A percentile compares a stretch with the other conserved stretches of the same genome.
These are phyloP conservation scores for Saccharomyces eubayanus DNA, from an alignment of 805 yeast species.

Conservation along the genomic window DNA sequence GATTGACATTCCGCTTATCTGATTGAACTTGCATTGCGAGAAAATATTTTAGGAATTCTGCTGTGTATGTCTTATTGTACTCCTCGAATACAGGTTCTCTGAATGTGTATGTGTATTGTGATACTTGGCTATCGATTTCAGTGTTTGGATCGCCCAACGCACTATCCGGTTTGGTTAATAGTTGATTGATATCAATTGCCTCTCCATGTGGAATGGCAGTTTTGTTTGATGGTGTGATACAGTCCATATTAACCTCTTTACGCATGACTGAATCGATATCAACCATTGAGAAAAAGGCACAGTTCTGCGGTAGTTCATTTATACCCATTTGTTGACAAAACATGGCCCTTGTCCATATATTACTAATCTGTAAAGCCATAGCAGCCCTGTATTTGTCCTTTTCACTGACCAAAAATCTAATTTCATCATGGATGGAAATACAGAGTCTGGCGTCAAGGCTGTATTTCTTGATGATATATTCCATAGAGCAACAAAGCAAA, in stretches of 20 bases:
- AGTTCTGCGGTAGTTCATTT: conserved; percentile 81
- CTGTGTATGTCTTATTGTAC: conserved; percentile 23
- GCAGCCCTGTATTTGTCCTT: conserved; percentile 72
- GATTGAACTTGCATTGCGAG: conserved; percentile 26
- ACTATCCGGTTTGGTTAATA: conserved; percentile 38
- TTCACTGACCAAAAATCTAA: conserved; percentile 68
- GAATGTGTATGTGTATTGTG: conserved; percentile 13
- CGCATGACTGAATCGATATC: conserved; percentile 84
- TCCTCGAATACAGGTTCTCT: conserved; percentile 28
- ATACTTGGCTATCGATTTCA: conserved; percentile 12
- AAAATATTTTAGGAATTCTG: conserved; percentile 21
- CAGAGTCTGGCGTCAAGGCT: conserved; percentile 65
- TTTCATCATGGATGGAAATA: conserved; percentile 91
- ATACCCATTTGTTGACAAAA: conserved; percentile 90
- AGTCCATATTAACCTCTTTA: conserved; percentile 86
- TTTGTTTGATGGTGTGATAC: conserved; percentile 84
- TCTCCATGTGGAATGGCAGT: conserved; percentile 70
- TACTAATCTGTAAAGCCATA: conserved; percentile 76
- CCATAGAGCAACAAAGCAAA: conserved; percentile 76
- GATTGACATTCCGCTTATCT: conserved; percentile 18
- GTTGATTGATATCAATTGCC: conserved; percentile 49
- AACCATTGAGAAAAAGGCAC: conserved; percentile 91
- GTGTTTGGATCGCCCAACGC: conserved; percentile 12
- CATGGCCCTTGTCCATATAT: conserved; percentile 93
- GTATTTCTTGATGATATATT: conserved; percentile 60